phyloP scores from a whole-genome alignment of 1,139 yeast species.

The Yamadazyma pseudoaaseri region DNA sequence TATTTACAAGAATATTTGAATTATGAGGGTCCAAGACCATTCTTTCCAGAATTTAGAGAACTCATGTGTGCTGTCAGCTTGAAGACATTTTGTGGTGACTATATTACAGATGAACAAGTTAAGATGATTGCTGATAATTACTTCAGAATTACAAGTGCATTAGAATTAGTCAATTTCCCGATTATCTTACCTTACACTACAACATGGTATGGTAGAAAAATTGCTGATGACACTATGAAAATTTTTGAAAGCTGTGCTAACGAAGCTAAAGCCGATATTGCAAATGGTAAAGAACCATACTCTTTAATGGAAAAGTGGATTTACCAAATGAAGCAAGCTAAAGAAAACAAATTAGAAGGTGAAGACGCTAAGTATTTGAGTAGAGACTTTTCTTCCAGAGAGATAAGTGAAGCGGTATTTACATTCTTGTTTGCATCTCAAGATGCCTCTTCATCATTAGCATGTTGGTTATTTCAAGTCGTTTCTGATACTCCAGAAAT shows the following conservation, averaged over 20 bases:
- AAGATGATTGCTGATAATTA: constrained; percentile 87
- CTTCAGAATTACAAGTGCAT: constrained; percentile 87
- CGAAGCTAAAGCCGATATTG: constrained; percentile 77
- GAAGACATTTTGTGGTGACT: constrained; percentile 93
- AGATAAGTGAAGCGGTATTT: constrained; percentile 93
- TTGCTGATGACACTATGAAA: constrained; percentile 92
- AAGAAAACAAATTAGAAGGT: constrained; percentile 46
- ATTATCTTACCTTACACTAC: constrained; percentile 92
- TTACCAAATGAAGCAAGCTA: constrained; percentile 75
- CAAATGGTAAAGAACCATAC: constrained; percentile 71
- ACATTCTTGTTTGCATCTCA: constrained; percentile 96
- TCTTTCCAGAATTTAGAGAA: constrained; percentile 93
- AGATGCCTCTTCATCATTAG: constrained; percentile 97
- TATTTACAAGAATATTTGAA: constrained; percentile 69
- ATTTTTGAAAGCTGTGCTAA: constrained; percentile 87
- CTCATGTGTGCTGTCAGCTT: constrained; percentile 91
- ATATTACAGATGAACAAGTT: constrained; percentile 88
- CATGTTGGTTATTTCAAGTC: constrained; percentile 97
- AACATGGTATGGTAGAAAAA: constrained; percentile 95
- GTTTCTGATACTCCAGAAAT: constrained; percentile 95
- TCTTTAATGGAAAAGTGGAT: constrained; percentile 98
- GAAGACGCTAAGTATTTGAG: constrained; percentile 57
- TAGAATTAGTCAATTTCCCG: constrained; percentile 96
- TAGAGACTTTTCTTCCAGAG: constrained; percentile 85
- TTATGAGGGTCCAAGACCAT: constrained; percentile 62